These are phyloP conservation scores for Termitomyces heimii DNA, from an alignment of 768 basidiomycete genomes.

Conservation along the genomic window DNA sequence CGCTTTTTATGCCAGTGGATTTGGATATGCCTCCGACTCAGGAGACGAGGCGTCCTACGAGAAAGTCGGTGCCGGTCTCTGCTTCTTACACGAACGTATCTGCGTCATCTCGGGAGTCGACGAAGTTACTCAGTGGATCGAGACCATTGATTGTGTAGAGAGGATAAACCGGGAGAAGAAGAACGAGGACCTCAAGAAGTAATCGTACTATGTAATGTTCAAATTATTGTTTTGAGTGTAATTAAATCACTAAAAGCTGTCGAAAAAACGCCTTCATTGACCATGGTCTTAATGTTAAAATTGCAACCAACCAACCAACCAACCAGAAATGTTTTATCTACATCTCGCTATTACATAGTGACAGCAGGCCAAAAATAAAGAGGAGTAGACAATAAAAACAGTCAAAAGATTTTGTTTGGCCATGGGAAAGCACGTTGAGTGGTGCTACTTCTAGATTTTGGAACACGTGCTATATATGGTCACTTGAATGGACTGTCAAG, in stretches of 20 bases:
- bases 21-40: neutral
- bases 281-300: too few relatives aligned
- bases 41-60: constrained; percentile 5
- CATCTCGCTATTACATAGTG: too few relatives aligned
- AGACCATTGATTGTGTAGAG: constrained; percentile 1
- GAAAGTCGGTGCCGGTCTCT: constrained; percentile 8
- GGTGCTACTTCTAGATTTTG: too few relatives aligned
- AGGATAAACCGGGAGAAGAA: neutral
- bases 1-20: constrained; percentile 17
- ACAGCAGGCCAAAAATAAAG: too few relatives aligned
- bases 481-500: too few relatives aligned
- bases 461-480: too few relatives aligned
- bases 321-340: too few relatives aligned
- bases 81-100: constrained; percentile 4
- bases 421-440: too few relatives aligned
- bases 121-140: constrained; percentile 3
- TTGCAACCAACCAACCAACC: too few relatives aligned
- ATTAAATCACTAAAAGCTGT: too few relatives aligned
- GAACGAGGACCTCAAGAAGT: neutral
- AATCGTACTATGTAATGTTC: neutral
- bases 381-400: too few relatives aligned
- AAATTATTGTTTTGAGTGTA: neutral
- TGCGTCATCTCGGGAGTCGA: neutral
- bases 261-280: neutral
- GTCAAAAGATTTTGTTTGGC: too few relatives aligned